Percentiles rank a stretch among this genome's conserved stretches.
Evolutionary conservation across 2,329 filamentous ascomycete genomes (phyloP).

Genomic region (Chaetomium olivaceum): DNA sequence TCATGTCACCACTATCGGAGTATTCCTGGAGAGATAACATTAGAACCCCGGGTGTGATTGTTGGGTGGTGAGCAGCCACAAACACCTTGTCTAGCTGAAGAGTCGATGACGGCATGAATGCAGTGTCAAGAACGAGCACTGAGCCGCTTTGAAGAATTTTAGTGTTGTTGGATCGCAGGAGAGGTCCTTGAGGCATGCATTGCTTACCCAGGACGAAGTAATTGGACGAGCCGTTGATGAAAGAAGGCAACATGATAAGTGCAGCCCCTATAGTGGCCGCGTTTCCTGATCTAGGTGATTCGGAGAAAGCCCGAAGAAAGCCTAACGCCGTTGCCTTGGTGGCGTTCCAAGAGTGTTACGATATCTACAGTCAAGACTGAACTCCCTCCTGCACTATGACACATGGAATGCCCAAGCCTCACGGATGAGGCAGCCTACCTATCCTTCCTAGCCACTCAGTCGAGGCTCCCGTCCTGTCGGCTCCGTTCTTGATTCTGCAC

Average conservation of each 20-base stretch:
- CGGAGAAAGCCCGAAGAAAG: neutral
- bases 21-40: too few species aligned
- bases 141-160: too few species aligned
- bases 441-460: neutral
- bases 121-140: too few species aligned
- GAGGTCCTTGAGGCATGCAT: too few species aligned
- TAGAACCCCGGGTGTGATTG: too few species aligned
- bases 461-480: neutral
- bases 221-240: neutral
- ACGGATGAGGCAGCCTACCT: neutral
- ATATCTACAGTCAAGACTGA: neutral
- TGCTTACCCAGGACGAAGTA: too few species aligned
- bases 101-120: too few species aligned
- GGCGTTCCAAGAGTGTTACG: neutral
- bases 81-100: too few species aligned
- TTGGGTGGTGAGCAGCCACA: too few species aligned
- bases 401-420: neutral
- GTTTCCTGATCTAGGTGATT: neutral
- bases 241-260: neutral
- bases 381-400: neutral
- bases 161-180: too few species aligned
- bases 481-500: neutral
- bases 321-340: neutral
- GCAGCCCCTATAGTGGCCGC: neutral
- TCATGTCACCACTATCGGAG: too few species aligned